Base-by-base conservation (phyloP, 805 yeast species). In the Hanseniaspora lachancei region DNA sequence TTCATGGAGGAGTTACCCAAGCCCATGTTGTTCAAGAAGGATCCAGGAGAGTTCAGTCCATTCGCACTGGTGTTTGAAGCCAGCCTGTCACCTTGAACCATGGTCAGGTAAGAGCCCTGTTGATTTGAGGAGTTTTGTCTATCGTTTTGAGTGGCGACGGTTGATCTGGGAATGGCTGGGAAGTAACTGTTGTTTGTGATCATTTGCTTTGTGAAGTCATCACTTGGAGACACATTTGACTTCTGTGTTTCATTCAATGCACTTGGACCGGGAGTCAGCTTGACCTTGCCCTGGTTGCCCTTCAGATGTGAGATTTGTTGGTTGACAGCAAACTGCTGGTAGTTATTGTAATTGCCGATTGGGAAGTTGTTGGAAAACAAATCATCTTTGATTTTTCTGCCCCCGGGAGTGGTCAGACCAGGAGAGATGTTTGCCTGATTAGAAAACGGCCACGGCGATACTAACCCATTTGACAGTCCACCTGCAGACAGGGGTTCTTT, bases 21-120 rank as follows among this genome's bases (percentile, higher is more conserved):
- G 15, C 42, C 48, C 21, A 50, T 42, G 27, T 27, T 35, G 27
- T 59, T 61, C 21, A 64, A 50, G 21, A 59, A 59, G 27, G 62
- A 61, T 1, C 63, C 60, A 2, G 65, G 61, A 16, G 61, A 57
- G 29, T 57, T 58, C 21, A 54, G 40, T 3, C 57, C 58, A 13
- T 29, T 21, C 3, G 24, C n/a, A 41, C 59, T 62, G 1, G 58
- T 27, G 5, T 62, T 18, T 12, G 50, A 18, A 6, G 27, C 59
- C 23, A 51, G 20, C 20, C 55, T 43, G 9, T 43, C 55, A 4
- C 36, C 20, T 24, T 43, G 55, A 13, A 44, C 21, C 18, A 44
- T 32, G 16, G 49, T 35, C 21, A 51, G n/a, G 2, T 24, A 32
- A 24, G 24, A 24, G 6, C 24, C 36, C 13, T 58, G 66, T 66